phyloP scores from a whole-genome alignment of 441 rosid species.

The Gossypium aridum region DNA sequence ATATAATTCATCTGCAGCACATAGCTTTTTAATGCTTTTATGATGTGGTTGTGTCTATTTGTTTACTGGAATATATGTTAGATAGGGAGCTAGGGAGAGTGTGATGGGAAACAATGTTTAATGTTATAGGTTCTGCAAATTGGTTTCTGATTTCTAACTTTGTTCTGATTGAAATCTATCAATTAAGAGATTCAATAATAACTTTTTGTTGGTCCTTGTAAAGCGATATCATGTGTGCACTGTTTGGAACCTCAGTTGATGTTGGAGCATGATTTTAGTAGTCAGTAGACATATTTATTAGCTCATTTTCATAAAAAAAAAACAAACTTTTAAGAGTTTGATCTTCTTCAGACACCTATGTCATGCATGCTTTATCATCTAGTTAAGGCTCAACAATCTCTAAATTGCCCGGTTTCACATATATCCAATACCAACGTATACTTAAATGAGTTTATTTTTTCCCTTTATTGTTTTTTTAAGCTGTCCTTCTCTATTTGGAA shows the following conservation, averaged over 20 bases:
- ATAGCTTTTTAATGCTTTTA: background rate
- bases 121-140: background rate
- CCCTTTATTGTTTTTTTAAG: background rate
- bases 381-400: background rate
- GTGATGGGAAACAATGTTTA: background rate
- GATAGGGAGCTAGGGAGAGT: background rate
- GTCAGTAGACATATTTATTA: slow-evolving; percentile 2
- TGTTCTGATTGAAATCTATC: background rate
- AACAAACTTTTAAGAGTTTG: background rate
- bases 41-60: background rate
- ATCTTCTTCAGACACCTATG: slow-evolving; percentile 4
- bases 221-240: background rate
- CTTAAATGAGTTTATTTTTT: background rate
- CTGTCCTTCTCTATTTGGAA: slow-evolving; percentile 1
- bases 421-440: background rate
- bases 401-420: background rate
- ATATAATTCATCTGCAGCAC: background rate
- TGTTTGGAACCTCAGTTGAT: background rate
- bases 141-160: background rate
- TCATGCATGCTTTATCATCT: background rate
- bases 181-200: background rate
- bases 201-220: background rate
- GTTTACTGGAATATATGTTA: background rate
- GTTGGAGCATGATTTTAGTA: background rate
- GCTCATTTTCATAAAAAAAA: background rate